phyloP scores from a whole-genome alignment of 2,329 filamentous ascomycete genomes.

The Akanthomyces lecanii region DNA sequence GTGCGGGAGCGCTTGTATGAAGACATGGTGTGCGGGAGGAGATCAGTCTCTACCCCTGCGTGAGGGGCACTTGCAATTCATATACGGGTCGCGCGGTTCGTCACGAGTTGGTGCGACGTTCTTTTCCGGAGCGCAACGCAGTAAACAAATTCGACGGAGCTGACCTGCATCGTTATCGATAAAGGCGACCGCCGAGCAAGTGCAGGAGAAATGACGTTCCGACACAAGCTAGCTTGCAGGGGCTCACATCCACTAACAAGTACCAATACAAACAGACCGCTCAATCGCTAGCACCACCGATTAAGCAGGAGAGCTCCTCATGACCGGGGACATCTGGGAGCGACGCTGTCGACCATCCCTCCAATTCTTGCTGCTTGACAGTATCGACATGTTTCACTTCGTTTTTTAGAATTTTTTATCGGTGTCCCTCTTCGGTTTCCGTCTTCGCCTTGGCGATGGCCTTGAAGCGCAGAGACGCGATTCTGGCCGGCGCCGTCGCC shows the following conservation, averaged over 20 bases:
- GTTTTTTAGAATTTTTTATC: not conserved
- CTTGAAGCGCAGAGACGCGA: constrained; percentile 69
- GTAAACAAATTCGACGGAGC: not conserved
- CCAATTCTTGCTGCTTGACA: not conserved
- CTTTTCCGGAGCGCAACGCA: not conserved
- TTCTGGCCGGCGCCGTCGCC: constrained; percentile 61
- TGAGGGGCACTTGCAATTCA: not conserved
- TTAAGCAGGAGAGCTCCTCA: constrained; percentile 12
- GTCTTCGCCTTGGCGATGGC: constrained; percentile 49
- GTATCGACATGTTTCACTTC: not conserved
- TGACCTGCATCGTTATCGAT: constrained; percentile 4
- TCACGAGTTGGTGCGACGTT: not conserved
- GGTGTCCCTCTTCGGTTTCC: not conserved
- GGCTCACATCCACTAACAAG: constrained; percentile 5
- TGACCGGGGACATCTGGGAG: not conserved
- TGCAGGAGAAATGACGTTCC: not conserved
- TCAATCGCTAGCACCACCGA: constrained; percentile 3
- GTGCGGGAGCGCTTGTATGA: constrained; percentile 74
- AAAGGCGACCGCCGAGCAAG: not conserved
- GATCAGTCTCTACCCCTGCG: not conserved
- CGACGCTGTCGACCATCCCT: not conserved
- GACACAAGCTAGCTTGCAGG: not conserved
- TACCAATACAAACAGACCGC: constrained; percentile 5
- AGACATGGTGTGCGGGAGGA: constrained; percentile 36
- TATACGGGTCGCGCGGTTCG: not conserved